phyloP scores from a whole-genome alignment of 345 rosid species.

The Raphanus sativus region DNA sequence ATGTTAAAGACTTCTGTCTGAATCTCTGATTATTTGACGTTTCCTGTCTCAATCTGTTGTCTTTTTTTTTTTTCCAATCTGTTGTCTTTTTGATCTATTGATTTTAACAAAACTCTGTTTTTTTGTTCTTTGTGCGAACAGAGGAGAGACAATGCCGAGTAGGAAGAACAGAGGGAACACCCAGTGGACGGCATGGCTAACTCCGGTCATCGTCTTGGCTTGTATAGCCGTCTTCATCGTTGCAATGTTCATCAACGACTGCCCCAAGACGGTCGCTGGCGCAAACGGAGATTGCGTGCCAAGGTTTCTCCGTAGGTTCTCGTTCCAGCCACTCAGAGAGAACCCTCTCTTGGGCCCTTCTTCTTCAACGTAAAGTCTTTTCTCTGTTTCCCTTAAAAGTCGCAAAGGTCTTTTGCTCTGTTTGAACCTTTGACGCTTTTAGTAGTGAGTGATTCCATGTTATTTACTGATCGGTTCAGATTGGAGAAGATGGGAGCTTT shows the following conservation, averaged over 20 bases:
- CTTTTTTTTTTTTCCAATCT: neutral
- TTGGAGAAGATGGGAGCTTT: slow-evolving; percentile 83
- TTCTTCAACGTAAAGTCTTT: slow-evolving; percentile 57
- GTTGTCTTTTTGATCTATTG: slow-evolving; percentile 12
- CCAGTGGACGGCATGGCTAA: slow-evolving; percentile 88
- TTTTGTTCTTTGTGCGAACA: neutral
- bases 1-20: slow-evolving; percentile 12
- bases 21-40: slow-evolving; percentile 21
- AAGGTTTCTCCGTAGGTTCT: slow-evolving; percentile 68
- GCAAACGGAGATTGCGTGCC: slow-evolving; percentile 60
- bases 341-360: slow-evolving; percentile 97
- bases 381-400: neutral
- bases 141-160: slow-evolving; percentile 44
- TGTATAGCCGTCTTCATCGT: slow-evolving; percentile 62
- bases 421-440: neutral
- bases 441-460: neutral
- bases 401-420: too few species aligned
- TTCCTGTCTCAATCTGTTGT: slow-evolving; percentile 5
- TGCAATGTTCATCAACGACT: slow-evolving; percentile 79
- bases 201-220: slow-evolving; percentile 68
- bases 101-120: slow-evolving; percentile 3
- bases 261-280: slow-evolving; percentile 56
- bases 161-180: slow-evolving; percentile 32
- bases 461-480: slow-evolving; percentile 42
- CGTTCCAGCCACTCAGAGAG: slow-evolving; percentile 82